Evolutionary conservation across 352 stramenopile genomes (phyloP).

Genomic region (Pythium guiyangense): DNA sequence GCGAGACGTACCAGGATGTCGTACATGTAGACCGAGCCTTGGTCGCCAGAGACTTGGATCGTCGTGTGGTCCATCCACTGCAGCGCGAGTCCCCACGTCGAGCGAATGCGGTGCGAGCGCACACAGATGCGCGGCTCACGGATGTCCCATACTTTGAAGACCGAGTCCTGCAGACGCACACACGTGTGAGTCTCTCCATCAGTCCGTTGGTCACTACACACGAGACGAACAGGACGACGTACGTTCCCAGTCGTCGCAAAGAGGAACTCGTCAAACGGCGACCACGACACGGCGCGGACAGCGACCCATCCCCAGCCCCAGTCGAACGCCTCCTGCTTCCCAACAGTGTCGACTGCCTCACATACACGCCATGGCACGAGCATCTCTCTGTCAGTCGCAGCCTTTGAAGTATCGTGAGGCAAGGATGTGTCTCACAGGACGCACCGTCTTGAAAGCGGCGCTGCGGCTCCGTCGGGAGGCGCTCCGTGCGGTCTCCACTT

Average conservation of each 20-base stretch:
- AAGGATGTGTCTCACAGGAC: background rate
- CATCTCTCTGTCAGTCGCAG: too few relatives aligned
- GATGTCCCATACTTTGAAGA: conserved; percentile 85
- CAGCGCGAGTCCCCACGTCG: conserved; percentile 71
- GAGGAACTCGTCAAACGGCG: conserved; percentile 77
- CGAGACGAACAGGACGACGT: too few relatives aligned
- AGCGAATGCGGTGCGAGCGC: conserved; percentile 75
- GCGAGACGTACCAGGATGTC: conserved; percentile 59
- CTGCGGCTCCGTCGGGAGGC: conserved; percentile 53
- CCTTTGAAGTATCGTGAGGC: too few relatives aligned
- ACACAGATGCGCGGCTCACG: conserved; percentile 73
- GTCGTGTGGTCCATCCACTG: conserved; percentile 77
- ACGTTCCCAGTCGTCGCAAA: conserved; percentile 86
- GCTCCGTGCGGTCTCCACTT: background rate
- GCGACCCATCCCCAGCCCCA: conserved; percentile 83
- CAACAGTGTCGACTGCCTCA: conserved; percentile 63
- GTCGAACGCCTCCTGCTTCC: conserved; percentile 79
- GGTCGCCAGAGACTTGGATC: conserved; percentile 75
- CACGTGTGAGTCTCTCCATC: background rate
- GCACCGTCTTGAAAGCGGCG: conserved; percentile 77
- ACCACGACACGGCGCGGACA: conserved; percentile 74
- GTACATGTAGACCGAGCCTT: conserved; percentile 77
- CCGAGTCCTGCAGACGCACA: conserved; percentile 43
- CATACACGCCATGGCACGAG: background rate
- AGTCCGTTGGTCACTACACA: too few relatives aligned